Evolutionary conservation across 192 early-diverging fungal genomes (phyloP).

Genomic region (Coemansia umbellata): DNA sequence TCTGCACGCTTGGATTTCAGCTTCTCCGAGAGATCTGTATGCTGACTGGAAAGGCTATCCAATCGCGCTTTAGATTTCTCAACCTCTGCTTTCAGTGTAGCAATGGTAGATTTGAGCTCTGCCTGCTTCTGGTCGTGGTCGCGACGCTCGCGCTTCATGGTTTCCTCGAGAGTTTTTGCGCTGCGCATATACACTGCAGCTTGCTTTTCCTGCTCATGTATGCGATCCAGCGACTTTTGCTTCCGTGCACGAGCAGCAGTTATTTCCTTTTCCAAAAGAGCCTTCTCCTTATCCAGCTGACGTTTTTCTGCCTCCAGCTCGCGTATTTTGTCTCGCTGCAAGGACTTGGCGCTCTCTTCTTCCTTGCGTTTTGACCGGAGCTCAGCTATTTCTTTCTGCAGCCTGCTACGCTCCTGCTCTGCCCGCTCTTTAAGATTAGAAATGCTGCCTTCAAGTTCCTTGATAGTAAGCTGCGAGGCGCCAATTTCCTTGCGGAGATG

Average conservation of each 20-base stretch:
- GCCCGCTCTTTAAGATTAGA: slow-evolving; percentile 9
- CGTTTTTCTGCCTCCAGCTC: slow-evolving; percentile 41
- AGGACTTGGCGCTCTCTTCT: slow-evolving; percentile 14
- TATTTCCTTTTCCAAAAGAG: slow-evolving; percentile 20
- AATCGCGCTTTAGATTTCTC: slow-evolving; percentile 15
- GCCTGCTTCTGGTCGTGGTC: slow-evolving; percentile 23
- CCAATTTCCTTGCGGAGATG: slow-evolving; percentile 11
- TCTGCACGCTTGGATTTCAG: slow-evolving; percentile 15
- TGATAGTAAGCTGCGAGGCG: slow-evolving; percentile 5
- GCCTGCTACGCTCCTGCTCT: slow-evolving; percentile 20
- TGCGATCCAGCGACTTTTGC: slow-evolving; percentile 22
- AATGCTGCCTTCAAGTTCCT: slow-evolving; percentile 9
- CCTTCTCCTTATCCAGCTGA: slow-evolving; percentile 22
- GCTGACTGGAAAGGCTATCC: slow-evolving; percentile 8
- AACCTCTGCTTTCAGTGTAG: slow-evolving; percentile 15
- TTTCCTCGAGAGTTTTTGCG: slow-evolving; percentile 14
- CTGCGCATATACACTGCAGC: slow-evolving; percentile 13
- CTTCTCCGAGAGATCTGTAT: slow-evolving; percentile 6
- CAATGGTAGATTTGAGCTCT: slow-evolving; percentile 22
- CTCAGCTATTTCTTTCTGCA: slow-evolving; percentile 27
- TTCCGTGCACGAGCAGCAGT: slow-evolving; percentile 14
- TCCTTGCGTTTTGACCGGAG: slow-evolving; percentile 28
- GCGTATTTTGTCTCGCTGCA: slow-evolving; percentile 28
- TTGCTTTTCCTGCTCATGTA: slow-evolving; percentile 20
- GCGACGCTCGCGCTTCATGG: slow-evolving; percentile 26